phyloP scores from a whole-genome alignment of 768 basidiomycete species.

The Mycena chlorophos region DNA sequence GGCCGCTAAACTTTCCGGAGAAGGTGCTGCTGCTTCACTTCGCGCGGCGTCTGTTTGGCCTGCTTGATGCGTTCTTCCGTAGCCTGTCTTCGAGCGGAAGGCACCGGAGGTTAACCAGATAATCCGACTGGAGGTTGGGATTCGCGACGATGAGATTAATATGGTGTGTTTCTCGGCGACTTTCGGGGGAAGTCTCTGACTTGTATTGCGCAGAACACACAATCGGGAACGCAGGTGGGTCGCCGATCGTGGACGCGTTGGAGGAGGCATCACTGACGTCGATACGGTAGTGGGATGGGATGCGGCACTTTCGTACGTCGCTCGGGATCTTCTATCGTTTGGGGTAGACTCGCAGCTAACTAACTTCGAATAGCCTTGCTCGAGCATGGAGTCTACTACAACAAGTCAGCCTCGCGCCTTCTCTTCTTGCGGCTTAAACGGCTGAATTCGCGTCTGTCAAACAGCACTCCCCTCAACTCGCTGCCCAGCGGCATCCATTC shows the following conservation, averaged over 20 bases:
- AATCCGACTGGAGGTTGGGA: slow-evolving; percentile 9
- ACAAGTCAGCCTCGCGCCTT: slow-evolving; percentile 46
- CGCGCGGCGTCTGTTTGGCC: not conserved
- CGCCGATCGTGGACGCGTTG: too few species aligned
- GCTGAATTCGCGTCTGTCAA: not conserved
- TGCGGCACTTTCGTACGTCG: slow-evolving; percentile 64
- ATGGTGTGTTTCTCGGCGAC: slow-evolving; percentile 1
- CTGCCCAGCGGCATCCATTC: slow-evolving; percentile 47
- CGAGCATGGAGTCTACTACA: slow-evolving; percentile 59
- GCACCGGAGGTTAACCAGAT: slow-evolving; percentile 52
- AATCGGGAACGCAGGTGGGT: slow-evolving; percentile 14
- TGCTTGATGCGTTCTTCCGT: slow-evolving; percentile 1
- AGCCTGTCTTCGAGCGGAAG: slow-evolving; percentile 61
- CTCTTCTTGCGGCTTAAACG: not conserved
- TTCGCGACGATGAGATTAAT: slow-evolving; percentile 19
- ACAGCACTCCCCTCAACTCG: slow-evolving; percentile 43
- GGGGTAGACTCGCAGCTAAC: too few species aligned
- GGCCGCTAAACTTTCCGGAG: slow-evolving; percentile 68
- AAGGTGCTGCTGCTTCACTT: slow-evolving; percentile 39
- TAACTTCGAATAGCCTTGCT: too few species aligned
- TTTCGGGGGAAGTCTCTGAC: not conserved
- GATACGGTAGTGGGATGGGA: slow-evolving; percentile 60
- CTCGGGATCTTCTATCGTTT: too few species aligned
- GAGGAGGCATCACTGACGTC: not conserved
- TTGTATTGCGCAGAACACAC: slow-evolving; percentile 6